Evolutionary conservation across 1,284 basidiomycete genomes (phyloP).

Genomic region (Schizophyllum amplum): DNA sequence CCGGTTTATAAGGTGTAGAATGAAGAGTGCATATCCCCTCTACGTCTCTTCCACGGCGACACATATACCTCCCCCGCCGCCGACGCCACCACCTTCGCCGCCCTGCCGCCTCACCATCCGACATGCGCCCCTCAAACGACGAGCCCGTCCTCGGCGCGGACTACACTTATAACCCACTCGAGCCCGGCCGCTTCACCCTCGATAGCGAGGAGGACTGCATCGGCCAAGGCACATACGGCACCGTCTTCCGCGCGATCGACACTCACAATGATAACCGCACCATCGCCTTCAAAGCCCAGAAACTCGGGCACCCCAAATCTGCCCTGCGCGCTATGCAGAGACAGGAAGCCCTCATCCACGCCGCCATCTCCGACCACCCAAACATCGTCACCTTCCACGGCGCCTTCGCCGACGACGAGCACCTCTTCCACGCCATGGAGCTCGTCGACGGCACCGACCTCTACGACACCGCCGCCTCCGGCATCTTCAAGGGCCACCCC

Average conservation of each 20-base stretch:
- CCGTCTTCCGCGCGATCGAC: background rate
- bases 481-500: constrained; percentile 18
- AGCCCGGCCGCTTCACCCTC: constrained; percentile 21
- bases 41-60: too few relatives aligned
- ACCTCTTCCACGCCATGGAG: constrained; percentile 33
- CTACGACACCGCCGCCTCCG: constrained; percentile 11
- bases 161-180: too few relatives aligned
- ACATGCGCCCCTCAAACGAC: too few relatives aligned
- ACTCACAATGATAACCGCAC: constrained; percentile 20
- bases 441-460: constrained; percentile 14
- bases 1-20: too few relatives aligned
- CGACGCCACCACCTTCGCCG: too few relatives aligned
- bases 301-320: constrained; percentile 25
- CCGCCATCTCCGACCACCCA: constrained; percentile 56
- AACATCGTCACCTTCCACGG: constrained; percentile 61
- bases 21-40: too few relatives aligned
- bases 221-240: constrained; percentile 6
- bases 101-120: too few relatives aligned
- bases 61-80: too few relatives aligned
- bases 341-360: constrained; percentile 49
- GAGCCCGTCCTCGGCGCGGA: too few relatives aligned
- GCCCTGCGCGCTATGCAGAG: constrained; percentile 27
- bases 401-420: constrained; percentile 39
- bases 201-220: constrained; percentile 45
- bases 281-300: constrained; percentile 62